These are phyloP conservation scores for Verticillium klebahnii DNA, from an alignment of 2,329 filamentous ascomycete genomes.

Conservation along the genomic window DNA sequence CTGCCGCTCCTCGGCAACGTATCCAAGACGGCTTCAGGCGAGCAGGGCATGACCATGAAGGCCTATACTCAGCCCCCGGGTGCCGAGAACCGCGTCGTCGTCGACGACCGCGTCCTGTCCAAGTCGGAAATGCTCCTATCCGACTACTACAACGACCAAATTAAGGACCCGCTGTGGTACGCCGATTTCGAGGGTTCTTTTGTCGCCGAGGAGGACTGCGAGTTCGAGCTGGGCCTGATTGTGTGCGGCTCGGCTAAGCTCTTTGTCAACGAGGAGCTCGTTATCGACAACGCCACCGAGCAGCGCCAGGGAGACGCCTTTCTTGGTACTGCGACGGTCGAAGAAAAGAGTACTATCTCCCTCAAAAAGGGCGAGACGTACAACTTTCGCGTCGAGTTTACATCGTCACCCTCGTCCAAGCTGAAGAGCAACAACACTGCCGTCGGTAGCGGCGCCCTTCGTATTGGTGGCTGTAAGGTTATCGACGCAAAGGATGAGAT, in stretches of 20 bases:
- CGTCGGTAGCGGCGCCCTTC: slow-evolving; percentile 57
- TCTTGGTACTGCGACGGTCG: slow-evolving; percentile 59
- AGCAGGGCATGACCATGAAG: slow-evolving; percentile 55
- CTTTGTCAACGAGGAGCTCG: slow-evolving; percentile 55
- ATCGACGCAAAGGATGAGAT: slow-evolving; percentile 57
- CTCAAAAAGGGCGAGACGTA: slow-evolving; percentile 58
- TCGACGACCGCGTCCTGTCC: slow-evolving; percentile 45
- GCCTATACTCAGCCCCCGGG: slow-evolving; percentile 58
- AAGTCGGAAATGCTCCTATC: slow-evolving; percentile 46
- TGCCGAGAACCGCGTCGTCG: slow-evolving; percentile 36
- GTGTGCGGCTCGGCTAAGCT: slow-evolving; percentile 62
- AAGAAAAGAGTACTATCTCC: slow-evolving; percentile 54
- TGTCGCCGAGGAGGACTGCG: slow-evolving; percentile 53
- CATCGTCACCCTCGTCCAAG: slow-evolving; percentile 53
- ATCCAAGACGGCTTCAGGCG: slow-evolving; percentile 46
- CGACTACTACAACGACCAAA: slow-evolving; percentile 47
- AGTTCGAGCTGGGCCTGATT: slow-evolving; percentile 62
- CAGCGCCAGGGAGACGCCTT: slow-evolving; percentile 60
- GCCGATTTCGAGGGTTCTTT: slow-evolving; percentile 57
- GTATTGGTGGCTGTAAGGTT: slow-evolving; percentile 56
- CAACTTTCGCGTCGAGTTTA: slow-evolving; percentile 54
- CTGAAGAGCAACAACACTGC: slow-evolving; percentile 44
- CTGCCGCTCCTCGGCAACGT: slow-evolving; percentile 53
- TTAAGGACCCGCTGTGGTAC: slow-evolving; percentile 50
- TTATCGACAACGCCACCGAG: slow-evolving; percentile 62